Evolutionary conservation across 2,329 filamentous ascomycete genomes (phyloP), one percentile per base, ranked within the genome.

Genomic region (Xylaria sp.): DNA sequence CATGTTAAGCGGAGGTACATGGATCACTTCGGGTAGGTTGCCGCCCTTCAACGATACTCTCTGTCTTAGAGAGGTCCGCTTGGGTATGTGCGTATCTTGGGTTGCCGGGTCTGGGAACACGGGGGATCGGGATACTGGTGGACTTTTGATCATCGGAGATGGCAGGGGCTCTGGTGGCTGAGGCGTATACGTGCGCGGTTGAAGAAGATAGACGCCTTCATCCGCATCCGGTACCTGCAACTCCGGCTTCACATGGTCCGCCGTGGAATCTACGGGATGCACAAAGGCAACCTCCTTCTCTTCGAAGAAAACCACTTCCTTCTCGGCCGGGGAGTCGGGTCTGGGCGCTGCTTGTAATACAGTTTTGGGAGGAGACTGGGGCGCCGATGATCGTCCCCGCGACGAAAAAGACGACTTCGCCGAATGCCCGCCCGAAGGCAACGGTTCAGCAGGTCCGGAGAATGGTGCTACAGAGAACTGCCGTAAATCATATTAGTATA

Each of bases 151-250:
- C 49, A 77, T 76, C 2, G 83, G 82, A 4, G 83, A 83, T 1
- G 82, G 80, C 21, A 80, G 68, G 2, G 83, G 82, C 10, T 79
- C 76, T 0, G 80, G 78, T 3, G 79, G 80, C 52, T 80, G 76
- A 0, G 85, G 85, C 0, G 83, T 86, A 66, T 87, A 87, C 0
- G 83, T 86, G 33, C 80, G 77, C 11, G 85, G 85, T 64, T 87
- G 84, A 4, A 87, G 75, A 21, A 87, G 77, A 60, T 80, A 86
- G 1, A 86, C 68, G 0, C 78, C 73, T 9, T 77, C 77, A 38
- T 83, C 77, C 37, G 73, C 72, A 13, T 70, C 63, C 7, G 67
- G 66, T 51, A 67, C 57, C 55, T 59, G 64, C 48, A 61, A 63
- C 10, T 68, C 68, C 7, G 67, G 54, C 55, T 66, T 63, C 13